phyloP scores from a whole-genome alignment of 1,284 basidiomycete species.

The Abortiporus biennis region DNA sequence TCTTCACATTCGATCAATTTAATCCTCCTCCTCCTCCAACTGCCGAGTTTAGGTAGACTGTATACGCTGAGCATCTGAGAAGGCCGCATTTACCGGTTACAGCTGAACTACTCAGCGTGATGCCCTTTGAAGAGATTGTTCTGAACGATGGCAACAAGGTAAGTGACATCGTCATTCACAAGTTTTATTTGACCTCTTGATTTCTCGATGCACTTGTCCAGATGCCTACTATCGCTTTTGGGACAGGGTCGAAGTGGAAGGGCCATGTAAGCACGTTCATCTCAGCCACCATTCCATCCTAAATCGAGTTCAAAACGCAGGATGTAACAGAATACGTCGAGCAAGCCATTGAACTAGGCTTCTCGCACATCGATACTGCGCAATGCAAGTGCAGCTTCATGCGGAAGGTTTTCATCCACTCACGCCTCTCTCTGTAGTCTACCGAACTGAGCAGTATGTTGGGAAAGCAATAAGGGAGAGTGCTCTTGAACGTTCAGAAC shows the following conservation, averaged over 20 bases:
- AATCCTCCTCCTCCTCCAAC: no score
- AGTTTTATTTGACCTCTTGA: background rate
- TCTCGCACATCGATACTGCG: constrained; percentile 29
- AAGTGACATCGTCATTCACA: background rate
- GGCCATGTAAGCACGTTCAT: constrained; percentile 23
- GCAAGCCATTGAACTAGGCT: constrained; percentile 28
- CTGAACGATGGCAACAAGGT: constrained; percentile 27
- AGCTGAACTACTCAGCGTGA: constrained; percentile 9
- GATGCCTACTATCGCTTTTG: constrained; percentile 27
- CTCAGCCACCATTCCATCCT: background rate
- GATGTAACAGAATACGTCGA: constrained; percentile 28
- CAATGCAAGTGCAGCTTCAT: constrained; percentile 20
- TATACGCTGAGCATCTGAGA: no score
- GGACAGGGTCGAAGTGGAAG: constrained; percentile 28
- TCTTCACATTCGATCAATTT: no score
- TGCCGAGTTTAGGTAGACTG: no score
- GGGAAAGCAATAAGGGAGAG: constrained; percentile 30
- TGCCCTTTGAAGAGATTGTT: constrained; percentile 23
- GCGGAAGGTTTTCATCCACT: background rate
- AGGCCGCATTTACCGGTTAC: no score
- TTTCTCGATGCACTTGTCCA: constrained; percentile 5
- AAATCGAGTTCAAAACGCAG: constrained; percentile 14
- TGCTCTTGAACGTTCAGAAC: constrained; percentile 26
- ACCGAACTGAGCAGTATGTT: constrained; percentile 35
- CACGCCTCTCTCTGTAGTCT: constrained; percentile 22